Evolutionary conservation across 169 alveolate species (phyloP), one percentile per base, ranked within the genome.

Genomic region (Cryptosporidium sp.): DNA sequence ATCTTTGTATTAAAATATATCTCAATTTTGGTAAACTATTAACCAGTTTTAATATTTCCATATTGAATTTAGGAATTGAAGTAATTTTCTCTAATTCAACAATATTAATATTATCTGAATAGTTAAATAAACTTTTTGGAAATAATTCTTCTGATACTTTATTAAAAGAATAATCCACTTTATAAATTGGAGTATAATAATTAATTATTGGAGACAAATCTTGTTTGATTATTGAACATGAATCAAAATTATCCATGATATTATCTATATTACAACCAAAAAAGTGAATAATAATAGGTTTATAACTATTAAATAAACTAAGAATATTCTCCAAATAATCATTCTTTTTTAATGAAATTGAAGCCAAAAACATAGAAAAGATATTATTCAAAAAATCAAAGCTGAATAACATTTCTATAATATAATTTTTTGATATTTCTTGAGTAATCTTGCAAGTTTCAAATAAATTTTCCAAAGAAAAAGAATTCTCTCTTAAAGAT

Each of bases 181-280:
- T 21, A 31, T 62, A 62, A 26, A 80, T 62, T 39, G 89, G 80
- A 6, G 67, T 44, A 18, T 26, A 37, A 29, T 60, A 80, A 23
- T 33, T 21, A 42, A 80, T 42, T 80, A 65, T 51, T 62, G 89
- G 89, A 18, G 89, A 80, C 23, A 80, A 62, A 23, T 80, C 89
- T 39, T 80, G 89, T 14, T 80, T 80, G 4, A 80, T 45, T 7
- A 26, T 21, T 9, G 35, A 56, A 8, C 1, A 9, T 56, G 67
- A 56, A 56, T 26, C 35, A 8, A 33, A 23, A 7, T 80, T 65
- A 62, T 65, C 48, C n/a, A 61, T 44, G 37, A 62, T 80, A 44
- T 65, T 62, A 35, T 42, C 35, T 21, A 18, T 45, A 56, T 60
- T 75, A 51, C 3, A 7, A 16, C 33, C 26, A 29, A 23, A 44